Conservation (phyloP, 2,329 filamentous ascomycete genomes). For the Aspergillus cejpii region DNA sequence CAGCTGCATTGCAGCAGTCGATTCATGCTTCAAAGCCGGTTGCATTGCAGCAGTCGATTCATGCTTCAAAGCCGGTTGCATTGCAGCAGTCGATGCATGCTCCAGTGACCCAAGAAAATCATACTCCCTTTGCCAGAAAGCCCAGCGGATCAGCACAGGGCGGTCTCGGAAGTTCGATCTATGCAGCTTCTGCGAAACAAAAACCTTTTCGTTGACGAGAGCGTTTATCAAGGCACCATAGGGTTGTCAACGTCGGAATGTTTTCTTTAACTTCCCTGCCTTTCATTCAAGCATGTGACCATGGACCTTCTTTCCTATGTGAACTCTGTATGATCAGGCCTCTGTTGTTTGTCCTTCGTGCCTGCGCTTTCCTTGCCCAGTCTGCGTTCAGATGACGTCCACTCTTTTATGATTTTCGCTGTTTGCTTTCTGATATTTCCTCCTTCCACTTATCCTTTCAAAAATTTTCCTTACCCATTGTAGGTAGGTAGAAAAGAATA, state of each 20-base stretch:
- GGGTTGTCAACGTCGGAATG: background rate
- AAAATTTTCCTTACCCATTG: no score
- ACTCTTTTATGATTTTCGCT: background rate
- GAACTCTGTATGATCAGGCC: background rate
- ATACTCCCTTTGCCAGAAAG: background rate
- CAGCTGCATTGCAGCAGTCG: background rate
- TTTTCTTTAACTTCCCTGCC: background rate
- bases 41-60: conserved; percentile 6
- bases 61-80: conserved; percentile 6
- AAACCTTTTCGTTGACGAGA: conserved; percentile 1
- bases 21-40: background rate
- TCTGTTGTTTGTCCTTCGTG: background rate
- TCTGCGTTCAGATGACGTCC: background rate
- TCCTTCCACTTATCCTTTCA: no score
- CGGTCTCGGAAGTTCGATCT: conserved; percentile 11
- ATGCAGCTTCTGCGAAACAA: conserved; percentile 2
- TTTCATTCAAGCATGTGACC: background rate
- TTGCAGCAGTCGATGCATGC: background rate
- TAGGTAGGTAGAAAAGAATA: no score
- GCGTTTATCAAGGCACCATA: no score
- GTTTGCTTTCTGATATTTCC: no score
- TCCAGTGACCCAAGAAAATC: background rate
- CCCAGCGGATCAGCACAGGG: background rate
- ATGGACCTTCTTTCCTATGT: background rate
- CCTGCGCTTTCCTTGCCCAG: background rate